Percentiles rank a stretch among this genome's conserved stretches.
These are phyloP conservation scores for Didymella glomerata DNA, from an alignment of 2,329 filamentous ascomycete genomes.

Conservation along the genomic window DNA sequence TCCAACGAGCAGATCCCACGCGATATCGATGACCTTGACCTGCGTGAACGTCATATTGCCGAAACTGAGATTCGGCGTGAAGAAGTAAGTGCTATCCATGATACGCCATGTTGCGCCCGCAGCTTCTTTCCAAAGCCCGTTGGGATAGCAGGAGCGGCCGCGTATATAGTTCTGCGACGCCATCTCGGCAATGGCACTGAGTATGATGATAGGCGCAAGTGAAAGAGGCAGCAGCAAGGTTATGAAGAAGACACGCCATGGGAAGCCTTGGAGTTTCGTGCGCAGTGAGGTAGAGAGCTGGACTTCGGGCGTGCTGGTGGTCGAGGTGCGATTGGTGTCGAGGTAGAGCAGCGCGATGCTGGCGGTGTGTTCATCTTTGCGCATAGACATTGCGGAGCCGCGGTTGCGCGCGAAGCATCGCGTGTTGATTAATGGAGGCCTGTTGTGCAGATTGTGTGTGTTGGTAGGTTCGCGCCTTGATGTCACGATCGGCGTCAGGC, in stretches of 20 bases:
- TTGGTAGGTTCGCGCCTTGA: background rate
- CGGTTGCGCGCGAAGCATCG: background rate
- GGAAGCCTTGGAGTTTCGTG: conserved; percentile 29
- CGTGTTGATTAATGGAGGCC: background rate
- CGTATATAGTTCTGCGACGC: conserved; percentile 40
- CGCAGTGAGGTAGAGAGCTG: conserved; percentile 14
- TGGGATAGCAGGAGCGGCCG: conserved; percentile 43
- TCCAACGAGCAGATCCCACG: conserved; percentile 51
- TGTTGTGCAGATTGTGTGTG: background rate
- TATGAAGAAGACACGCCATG: conserved; percentile 34
- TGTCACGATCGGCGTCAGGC: conserved; percentile 14
- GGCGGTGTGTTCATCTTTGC: conserved; percentile 1
- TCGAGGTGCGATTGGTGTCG: background rate
- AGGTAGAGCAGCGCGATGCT: background rate
- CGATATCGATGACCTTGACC: conserved; percentile 51
- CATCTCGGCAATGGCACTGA: conserved; percentile 40
- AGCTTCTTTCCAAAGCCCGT: conserved; percentile 42
- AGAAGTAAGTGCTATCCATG: conserved; percentile 48
- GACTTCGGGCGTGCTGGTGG: conserved; percentile 1
- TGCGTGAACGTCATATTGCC: conserved; percentile 47
- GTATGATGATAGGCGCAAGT: conserved; percentile 36
- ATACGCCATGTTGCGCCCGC: conserved; percentile 44
- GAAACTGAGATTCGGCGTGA: conserved; percentile 45
- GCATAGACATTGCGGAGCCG: background rate
- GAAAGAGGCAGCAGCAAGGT: conserved; percentile 34